Evolutionary conservation across 768 basidiomycete genomes (phyloP).

Genomic region (Collybiopsis luxurians): DNA sequence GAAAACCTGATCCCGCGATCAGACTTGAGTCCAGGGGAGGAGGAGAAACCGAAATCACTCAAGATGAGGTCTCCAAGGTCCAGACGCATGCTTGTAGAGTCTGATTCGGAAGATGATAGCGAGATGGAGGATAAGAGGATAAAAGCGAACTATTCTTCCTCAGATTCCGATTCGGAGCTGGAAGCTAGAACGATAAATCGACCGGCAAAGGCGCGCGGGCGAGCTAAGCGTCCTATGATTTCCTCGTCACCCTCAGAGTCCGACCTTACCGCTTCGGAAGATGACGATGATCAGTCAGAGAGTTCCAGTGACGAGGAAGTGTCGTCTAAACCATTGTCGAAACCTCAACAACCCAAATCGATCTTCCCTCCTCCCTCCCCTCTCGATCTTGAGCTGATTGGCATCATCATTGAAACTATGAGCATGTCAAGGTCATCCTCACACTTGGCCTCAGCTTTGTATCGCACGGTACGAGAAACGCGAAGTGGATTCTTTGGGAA

Average conservation of each 20-base stretch:
- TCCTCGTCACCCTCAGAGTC: neutral
- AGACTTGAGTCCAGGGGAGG: neutral
- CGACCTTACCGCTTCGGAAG: neutral
- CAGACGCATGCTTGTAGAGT: neutral
- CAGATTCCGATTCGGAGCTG: neutral
- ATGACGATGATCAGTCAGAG: neutral
- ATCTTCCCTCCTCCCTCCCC: slow-evolving; percentile 9
- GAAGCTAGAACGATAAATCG: neutral
- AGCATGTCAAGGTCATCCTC: slow-evolving; percentile 72
- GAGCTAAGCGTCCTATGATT: neutral
- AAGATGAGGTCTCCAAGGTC: neutral
- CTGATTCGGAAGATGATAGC: neutral
- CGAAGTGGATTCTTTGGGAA: slow-evolving; percentile 52
- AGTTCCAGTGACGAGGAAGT: neutral
- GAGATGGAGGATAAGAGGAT: neutral
- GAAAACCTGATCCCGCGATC: neutral
- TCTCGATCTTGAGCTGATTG: slow-evolving; percentile 47
- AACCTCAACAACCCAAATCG: neutral
- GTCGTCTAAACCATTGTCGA: neutral
- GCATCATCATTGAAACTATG: slow-evolving; percentile 69
- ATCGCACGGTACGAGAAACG: slow-evolving; percentile 41
- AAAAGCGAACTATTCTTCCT: neutral
- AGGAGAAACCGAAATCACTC: neutral
- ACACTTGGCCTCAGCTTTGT: slow-evolving; percentile 52
- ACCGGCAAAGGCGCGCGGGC: neutral